Base-by-base conservation (phyloP, 805 yeast genomes). In the Saturnispora besseyi region DNA sequence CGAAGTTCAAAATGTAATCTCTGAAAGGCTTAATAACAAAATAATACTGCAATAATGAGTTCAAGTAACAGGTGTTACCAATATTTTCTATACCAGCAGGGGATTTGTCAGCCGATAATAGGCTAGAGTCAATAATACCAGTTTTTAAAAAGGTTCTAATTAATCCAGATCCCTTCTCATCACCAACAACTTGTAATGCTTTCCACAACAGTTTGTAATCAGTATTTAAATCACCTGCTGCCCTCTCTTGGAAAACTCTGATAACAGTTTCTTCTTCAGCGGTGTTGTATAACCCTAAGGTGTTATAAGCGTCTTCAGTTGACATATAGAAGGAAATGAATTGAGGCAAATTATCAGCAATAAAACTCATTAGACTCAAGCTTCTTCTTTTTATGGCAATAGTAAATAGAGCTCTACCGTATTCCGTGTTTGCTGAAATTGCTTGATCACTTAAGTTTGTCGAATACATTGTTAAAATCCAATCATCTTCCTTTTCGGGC, bases 51-150 rank as follows among this genome's bases (percentile, higher is more conserved):
- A 91, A 68, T 45, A 93, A 71, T 0, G 98, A 91, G 63, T 93
- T 91, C 64, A 93, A 71, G 58, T 90, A 90, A 65, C 99, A 93
- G 0, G 99, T 91, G 62, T 93, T 93, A 24, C 99, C 99, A 54
- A 89, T 90, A 62, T 93, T 93, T 65, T 84, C 87, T 60, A 93
- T 73, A 0, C 99, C 99, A 3, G 88, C 87, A 0, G 99, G 99
- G 78, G 91, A 82, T 45, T 78, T 75, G 13, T 77, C 81, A 0
- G 79, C 76, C 0, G 89, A 82, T 18, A 85, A 64, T 2, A 75
- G 64, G 9, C 74, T 67, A 4, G 80, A 75, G 61, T 84, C 87
- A 34, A 84, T 68, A 21, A 74, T 66, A 0, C 96, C 95, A 0
- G 79, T 72, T 37, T 69, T 70, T 31, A 88, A 65, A 57, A 74